These are phyloP conservation scores for Pestalotiopsis sp. DNA, from an alignment of 2,329 filamentous ascomycete genomes.

Conservation along the genomic window DNA sequence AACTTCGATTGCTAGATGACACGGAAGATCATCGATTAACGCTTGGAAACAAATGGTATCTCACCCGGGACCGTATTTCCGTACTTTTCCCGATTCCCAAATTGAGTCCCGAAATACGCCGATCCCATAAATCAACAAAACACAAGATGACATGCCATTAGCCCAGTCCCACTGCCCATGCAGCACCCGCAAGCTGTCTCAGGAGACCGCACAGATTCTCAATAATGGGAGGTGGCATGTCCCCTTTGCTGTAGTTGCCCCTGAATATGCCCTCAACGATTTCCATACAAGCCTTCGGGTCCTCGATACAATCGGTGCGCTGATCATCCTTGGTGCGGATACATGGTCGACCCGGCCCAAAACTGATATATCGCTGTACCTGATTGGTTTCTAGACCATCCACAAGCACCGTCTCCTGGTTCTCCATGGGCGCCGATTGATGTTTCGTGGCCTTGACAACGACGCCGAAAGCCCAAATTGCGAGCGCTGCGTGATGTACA, in stretches of 20 bases:
- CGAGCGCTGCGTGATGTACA: slow-evolving; percentile 69
- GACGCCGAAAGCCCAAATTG: slow-evolving; percentile 71
- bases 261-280: slow-evolving; percentile 59
- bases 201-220: slow-evolving; percentile 69
- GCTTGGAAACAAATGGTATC: slow-evolving; percentile 4
- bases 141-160: slow-evolving; percentile 10
- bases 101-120: neutral
- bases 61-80: neutral
- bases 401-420: slow-evolving; percentile 51
- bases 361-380: slow-evolving; percentile 58
- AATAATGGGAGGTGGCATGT: slow-evolving; percentile 60
- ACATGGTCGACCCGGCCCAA: slow-evolving; percentile 56
- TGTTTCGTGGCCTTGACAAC: slow-evolving; percentile 47
- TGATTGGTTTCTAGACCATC: slow-evolving; percentile 57
- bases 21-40: neutral
- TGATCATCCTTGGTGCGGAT: slow-evolving; percentile 36
- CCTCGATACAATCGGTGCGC: slow-evolving; percentile 47
- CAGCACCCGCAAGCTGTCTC: slow-evolving; percentile 58
- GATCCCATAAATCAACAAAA: neutral
- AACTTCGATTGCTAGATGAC: neutral
- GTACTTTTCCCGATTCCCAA: neutral
- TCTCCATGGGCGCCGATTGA: slow-evolving; percentile 29
- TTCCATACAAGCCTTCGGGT: slow-evolving; percentile 62
- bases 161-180: slow-evolving; percentile 37
- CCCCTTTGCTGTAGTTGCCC: slow-evolving; percentile 49